phyloP scores from a whole-genome alignment of 1,284 basidiomycete genomes.

The Trichosporon inkin region DNA sequence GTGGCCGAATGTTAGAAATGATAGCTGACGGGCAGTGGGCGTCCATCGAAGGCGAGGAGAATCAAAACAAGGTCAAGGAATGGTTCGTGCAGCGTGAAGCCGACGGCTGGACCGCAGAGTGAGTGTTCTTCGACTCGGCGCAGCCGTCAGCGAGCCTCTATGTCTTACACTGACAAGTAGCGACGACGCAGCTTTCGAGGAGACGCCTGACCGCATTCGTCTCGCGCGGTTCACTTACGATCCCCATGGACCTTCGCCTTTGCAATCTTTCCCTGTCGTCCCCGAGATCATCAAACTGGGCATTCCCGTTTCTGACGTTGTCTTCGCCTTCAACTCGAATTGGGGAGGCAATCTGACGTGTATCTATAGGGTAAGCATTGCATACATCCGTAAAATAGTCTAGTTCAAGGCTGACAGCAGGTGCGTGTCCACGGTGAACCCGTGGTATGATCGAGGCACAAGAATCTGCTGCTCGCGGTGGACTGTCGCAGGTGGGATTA shows the following conservation, averaged over 20 bases:
- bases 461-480: background rate
- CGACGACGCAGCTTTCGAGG: background rate
- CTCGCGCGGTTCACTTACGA: conserved; percentile 79
- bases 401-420: conserved; percentile 25
- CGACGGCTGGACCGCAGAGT: background rate
- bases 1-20: too few relatives aligned
- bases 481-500: background rate
- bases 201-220: conserved; percentile 52
- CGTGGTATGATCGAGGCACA: background rate
- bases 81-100: conserved; percentile 30
- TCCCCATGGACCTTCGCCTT: conserved; percentile 60
- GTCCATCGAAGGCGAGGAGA: conserved; percentile 69
- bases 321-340: conserved; percentile 73
- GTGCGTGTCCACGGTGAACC: conserved; percentile 10
- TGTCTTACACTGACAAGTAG: conserved; percentile 39
- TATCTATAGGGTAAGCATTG: conserved; percentile 67
- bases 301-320: conserved; percentile 75
- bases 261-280: conserved; percentile 81
- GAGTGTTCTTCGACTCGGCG: background rate
- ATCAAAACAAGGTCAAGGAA: conserved; percentile 58
- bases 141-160: conserved; percentile 15
- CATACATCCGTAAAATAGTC: too few relatives aligned
- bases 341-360: conserved; percentile 88
- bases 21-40: conserved; percentile 59
- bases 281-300: conserved; percentile 63